Evolutionary conservation across 345 rosid species (phyloP), one percentile per base, ranked within the genome.

Genomic region (Aethionema arabicum): DNA sequence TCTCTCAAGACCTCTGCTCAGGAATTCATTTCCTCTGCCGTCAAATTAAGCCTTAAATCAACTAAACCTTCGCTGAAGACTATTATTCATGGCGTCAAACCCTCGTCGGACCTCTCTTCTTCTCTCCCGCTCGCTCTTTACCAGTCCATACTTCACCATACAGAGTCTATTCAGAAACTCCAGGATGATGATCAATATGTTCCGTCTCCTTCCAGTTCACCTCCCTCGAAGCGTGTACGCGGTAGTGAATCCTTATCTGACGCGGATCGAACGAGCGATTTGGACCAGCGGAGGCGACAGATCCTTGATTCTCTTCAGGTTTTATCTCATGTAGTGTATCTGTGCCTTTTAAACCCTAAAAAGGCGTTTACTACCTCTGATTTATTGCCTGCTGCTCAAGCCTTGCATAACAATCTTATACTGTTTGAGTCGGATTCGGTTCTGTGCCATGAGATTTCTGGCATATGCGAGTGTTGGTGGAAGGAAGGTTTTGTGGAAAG

Each of bases 391-490:
- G 56, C 88, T 9, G 87, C 78, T 15, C 88, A 72, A 70, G 61
- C 74, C 7, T 63, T 93, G 67, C 97, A 93, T 49, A 85, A 90
- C 10, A 83, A 68, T 61, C 69, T 93, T 69, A 50, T 82, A 4
- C 59, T 83, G 39, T 84, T 93, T 12, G 99, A 93, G 72, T 84
- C 85, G 36, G 87, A 87, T 77, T 59, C 80, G 30, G 74, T 40
- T 55, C 61, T 93, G 63, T 75, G 83, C 32, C 46, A 68, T 9
- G 96, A 90, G 72, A 72, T 90, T n/a, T 82, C 83, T 14, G 74
- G 75, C 35, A 52, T 87, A 15, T 93, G 96, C 10, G 99, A 93
- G 83, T 62, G 64, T 27, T 93, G 85, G 86, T 92, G 97, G 99
- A 90, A 84, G 68, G 87, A 72, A 69, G 76, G 72, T 40, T 48